phyloP scores from a whole-genome alignment of 495 filamentous ascomycete genomes.

The Venustampulla echinocandica region DNA sequence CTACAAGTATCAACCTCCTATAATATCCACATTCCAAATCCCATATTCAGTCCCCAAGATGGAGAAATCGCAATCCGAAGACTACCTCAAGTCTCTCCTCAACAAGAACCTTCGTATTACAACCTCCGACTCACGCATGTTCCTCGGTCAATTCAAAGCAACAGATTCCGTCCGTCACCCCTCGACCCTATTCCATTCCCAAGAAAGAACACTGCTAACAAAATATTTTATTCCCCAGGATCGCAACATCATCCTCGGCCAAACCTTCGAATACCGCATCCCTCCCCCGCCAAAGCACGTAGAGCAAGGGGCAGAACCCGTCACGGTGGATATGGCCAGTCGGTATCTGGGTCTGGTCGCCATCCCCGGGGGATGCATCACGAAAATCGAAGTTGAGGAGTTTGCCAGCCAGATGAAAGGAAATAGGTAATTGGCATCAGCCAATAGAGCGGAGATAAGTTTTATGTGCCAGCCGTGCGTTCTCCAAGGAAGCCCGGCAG shows the following conservation, averaged over 20 bases:
- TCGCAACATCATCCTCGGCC: constrained; percentile 75
- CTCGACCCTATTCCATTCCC: constrained; percentile 21
- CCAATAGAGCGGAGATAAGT: too few relatives aligned
- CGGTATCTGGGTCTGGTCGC: constrained; percentile 86
- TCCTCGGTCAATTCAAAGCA: constrained; percentile 85
- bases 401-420: constrained; percentile 38
- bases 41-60: constrained; percentile 8
- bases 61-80: constrained; percentile 29
- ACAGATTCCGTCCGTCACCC: constrained; percentile 67
- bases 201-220: background rate
- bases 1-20: too few relatives aligned
- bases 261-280: constrained; percentile 79
- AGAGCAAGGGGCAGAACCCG: constrained; percentile 23
- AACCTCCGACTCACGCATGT: constrained; percentile 78
- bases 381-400: constrained; percentile 82
- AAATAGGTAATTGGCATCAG: too few relatives aligned
- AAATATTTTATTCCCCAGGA: constrained; percentile 38
- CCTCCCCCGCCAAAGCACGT: constrained; percentile 42
- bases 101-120: constrained; percentile 68
- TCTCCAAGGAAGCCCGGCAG: too few relatives aligned
- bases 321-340: constrained; percentile 66
- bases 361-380: constrained; percentile 77
- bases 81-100: constrained; percentile 44
- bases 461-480: too few relatives aligned
- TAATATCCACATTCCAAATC: too few relatives aligned